Conservation (phyloP, 129 eudicot genomes). For the Saussurea involucrata region DNA sequence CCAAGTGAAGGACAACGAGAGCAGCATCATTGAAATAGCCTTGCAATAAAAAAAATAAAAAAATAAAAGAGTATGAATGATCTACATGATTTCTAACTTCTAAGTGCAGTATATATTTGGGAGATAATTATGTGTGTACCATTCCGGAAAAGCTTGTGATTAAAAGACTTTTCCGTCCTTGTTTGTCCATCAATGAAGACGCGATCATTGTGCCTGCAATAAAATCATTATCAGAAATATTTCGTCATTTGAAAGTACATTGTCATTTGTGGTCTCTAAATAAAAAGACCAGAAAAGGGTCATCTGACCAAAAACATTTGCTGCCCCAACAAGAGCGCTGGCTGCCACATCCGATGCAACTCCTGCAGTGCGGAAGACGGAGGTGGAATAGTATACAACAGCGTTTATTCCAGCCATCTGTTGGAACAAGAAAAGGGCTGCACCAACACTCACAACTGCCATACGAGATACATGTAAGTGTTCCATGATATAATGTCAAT, state of each 20-base stretch:
- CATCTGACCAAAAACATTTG: conserved; percentile 84
- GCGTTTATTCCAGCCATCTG: conserved; percentile 98
- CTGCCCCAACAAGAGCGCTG: conserved; percentile 89
- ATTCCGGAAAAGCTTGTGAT: conserved; percentile 82
- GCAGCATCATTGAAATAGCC: conserved; percentile 95
- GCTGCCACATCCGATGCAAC: conserved; percentile 94
- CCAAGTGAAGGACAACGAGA: conserved; percentile 83
- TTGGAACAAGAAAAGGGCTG: conserved; percentile 91
- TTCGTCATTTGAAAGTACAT: background rate
- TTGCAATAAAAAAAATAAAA: conserved; percentile 25
- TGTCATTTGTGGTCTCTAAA: background rate
- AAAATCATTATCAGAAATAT: background rate
- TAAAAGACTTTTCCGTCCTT: conserved; percentile 92
- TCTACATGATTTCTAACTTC: background rate
- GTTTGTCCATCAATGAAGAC: conserved; percentile 81
- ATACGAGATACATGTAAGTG: conserved; percentile 4
- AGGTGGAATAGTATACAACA: conserved; percentile 84
- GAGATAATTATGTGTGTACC: conserved; percentile 43
- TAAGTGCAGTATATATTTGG: background rate
- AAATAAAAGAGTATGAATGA: background rate
- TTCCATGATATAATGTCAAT: conserved; percentile 3
- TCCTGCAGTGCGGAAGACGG: conserved; percentile 92
- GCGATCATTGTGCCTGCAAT: conserved; percentile 73
- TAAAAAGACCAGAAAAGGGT: conserved; percentile 7
- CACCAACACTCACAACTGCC: conserved; percentile 95